Evolutionary conservation across 148 eudicot genomes (phyloP), one percentile per base, ranked within the genome.

Genomic region (Nepenthes gracilis): DNA sequence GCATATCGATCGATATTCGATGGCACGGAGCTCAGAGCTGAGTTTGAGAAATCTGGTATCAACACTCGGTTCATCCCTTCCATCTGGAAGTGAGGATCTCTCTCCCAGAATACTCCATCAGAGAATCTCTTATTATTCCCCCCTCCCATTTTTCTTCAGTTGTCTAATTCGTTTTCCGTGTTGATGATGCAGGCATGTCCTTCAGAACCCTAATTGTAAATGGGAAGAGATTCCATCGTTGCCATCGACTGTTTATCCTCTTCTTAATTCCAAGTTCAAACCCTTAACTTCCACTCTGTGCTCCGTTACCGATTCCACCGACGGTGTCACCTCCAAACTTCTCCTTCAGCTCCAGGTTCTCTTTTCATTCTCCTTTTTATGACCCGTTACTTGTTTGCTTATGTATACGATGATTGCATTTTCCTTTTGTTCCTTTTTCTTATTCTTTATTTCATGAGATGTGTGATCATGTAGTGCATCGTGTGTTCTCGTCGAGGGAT

Each of bases 321-420:
- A 93, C 57, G 75, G 62, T 12, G 90, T 86, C 71, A 93, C 98
- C 58, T 86, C 96, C 55, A 93, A 93, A 73, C 88, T 93, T 59
- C 95, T 93, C 65, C 74, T 93, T 56, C 78, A 82, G 64, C 81
- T 93, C 56, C 75, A 88, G 95, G 98, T 91, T 4, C 9, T 6
- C 7, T 14, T 47, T 32, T 54, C 8, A 45, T 5, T 45, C 48
- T 45, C 11, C 48, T 45, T 45, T 45, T 11, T 11, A 11, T 23
- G 23, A 23, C 23, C 23, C 23, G 23, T 23, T 23, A 23, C 23
- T 23, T 23, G 23, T 23, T 23, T 23, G 23, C 23, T 23, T 23
- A 23, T 23, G 23, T 0, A 23, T 23, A 23, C 0, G 23, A 23
- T 23, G 23, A 23, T 23, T 23, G 23, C 23, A 0, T 23, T 23